Conservation (phyloP, 2,329 filamentous ascomycete genomes). For the Apiospora saccharicola region DNA sequence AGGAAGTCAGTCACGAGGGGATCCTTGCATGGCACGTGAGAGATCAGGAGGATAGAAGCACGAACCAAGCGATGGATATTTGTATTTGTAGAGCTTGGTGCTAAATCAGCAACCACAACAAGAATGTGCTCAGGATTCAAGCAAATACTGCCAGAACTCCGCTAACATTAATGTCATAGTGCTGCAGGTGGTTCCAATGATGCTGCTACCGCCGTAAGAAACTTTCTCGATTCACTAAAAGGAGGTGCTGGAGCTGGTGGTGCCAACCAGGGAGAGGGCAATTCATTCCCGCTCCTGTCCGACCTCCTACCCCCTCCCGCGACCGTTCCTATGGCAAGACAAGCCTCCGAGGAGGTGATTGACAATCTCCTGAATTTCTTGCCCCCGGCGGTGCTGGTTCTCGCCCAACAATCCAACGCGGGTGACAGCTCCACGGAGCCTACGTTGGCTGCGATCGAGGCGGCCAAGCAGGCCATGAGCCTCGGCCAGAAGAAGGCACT, state of each 20-base stretch:
- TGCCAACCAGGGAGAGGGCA: conserved; percentile 56
- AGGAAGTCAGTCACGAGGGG: background rate
- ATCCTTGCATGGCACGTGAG: background rate
- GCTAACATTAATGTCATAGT: conserved; percentile 61
- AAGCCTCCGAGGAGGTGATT: conserved; percentile 68
- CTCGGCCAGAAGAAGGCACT: conserved; percentile 81
- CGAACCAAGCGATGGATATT: background rate
- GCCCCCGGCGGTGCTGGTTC: conserved; percentile 78
- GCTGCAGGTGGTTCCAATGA: conserved; percentile 67
- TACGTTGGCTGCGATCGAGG: conserved; percentile 71
- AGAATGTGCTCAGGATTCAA: conserved; percentile 25
- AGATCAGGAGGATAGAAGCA: background rate
- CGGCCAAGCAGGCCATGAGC: conserved; percentile 77
- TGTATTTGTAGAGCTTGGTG: conserved; percentile 26
- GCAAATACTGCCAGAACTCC: conserved; percentile 31
- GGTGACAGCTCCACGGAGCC: conserved; percentile 69
- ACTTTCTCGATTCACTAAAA: conserved; percentile 85
- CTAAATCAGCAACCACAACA: conserved; percentile 21
- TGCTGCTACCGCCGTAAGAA: conserved; percentile 81
- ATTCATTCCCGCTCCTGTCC: conserved; percentile 81
- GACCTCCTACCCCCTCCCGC: conserved; percentile 82
- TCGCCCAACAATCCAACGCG: conserved; percentile 72
- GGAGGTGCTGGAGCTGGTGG: conserved; percentile 54
- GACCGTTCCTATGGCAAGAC: conserved; percentile 79
- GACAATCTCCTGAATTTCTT: conserved; percentile 80